These are phyloP conservation scores for Abrus precatorius DNA, from an alignment of 306 rosid species.

Conservation along the genomic window DNA sequence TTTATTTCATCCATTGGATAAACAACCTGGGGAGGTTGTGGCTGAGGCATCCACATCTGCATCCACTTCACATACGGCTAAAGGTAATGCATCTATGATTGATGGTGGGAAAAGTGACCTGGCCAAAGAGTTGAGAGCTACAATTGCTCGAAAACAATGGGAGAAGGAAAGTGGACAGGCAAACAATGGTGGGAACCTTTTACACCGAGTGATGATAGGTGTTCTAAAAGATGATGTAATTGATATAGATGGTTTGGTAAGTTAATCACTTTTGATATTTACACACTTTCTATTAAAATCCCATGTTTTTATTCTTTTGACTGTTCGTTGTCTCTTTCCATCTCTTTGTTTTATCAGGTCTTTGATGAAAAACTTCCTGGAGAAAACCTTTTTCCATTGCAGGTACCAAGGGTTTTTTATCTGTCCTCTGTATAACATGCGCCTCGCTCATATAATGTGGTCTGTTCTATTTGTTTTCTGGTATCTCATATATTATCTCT, in stretches of 20 bases:
- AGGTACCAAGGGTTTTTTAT: conserved; percentile 63
- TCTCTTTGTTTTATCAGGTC: conserved; percentile 63
- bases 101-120: conserved; percentile 87
- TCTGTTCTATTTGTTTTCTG: conserved; percentile 38
- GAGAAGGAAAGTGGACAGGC: conserved; percentile 91
- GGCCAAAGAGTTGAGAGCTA: conserved; percentile 94
- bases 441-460: conserved; percentile 8
- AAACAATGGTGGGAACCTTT: conserved; percentile 80
- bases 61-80: conserved; percentile 64
- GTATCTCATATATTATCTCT: conserved; percentile 26
- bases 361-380: conserved; percentile 93
- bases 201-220: conserved; percentile 85
- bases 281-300: conserved; percentile 27
- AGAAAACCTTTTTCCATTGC: conserved; percentile 89
- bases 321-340: conserved; percentile 10
- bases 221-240: conserved; percentile 86
- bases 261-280: conserved; percentile 44
- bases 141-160: conserved; percentile 93
- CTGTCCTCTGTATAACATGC: conserved; percentile 18
- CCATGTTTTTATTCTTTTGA: conserved; percentile 37
- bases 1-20: conserved; percentile 86
- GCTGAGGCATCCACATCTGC: conserved; percentile 87
- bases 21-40: conserved; percentile 67
- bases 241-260: conserved; percentile 95
- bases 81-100: conserved; percentile 60